Evolutionary conservation across 179 eudicot species (phyloP), one percentile per base, ranked within the genome.

Genomic region (Silene vulgaris): DNA sequence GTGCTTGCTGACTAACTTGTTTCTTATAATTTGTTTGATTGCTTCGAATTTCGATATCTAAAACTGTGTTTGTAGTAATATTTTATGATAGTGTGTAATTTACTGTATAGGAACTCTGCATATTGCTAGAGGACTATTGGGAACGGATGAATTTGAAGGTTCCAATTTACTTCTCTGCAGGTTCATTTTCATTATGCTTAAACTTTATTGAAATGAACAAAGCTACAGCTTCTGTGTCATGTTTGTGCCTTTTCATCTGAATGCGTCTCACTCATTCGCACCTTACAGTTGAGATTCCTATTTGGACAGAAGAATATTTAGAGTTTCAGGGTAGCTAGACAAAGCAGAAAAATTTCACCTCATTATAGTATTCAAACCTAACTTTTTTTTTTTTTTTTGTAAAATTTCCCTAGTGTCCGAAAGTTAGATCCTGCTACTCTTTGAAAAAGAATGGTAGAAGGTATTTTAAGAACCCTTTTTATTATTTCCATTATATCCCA

Each of bases 101-200:
- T 72, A 13, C 63, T 1, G 13, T 20, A 16, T 59, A 93, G 98
- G 98, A 94, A 82, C 86, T 94, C 32, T 94, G 97, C 73, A 86
- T 94, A 64, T 80, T 94, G 69, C 79, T 94, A 73, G 98, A 90
- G 77, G 97, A 92, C 79, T 94, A 88, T 48, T 94, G 98, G 98
- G 92, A 90, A 88, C 87, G 92, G 76, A 91, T 88, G 97, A 90
- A 90, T 84, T 80, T 94, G 45, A 81, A 87, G 80, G 93, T 89
- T 83, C 97, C 98, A 35, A 90, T 94, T 75, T 94, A 94, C 82
- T 90, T 92, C 82, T 91, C 98, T 56, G 87, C 94, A 87, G 98
- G 98, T 93, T 65, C 19, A 54, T 59, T 62, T 60, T 71, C 71
- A 16, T 78, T 71, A n/a, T 52, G 37, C 23, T 14, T 6, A 5